These are phyloP conservation scores for Chrysopogon serrulatus DNA, from an alignment of 176 grass and related monocot genomes.

Conservation along the genomic window DNA sequence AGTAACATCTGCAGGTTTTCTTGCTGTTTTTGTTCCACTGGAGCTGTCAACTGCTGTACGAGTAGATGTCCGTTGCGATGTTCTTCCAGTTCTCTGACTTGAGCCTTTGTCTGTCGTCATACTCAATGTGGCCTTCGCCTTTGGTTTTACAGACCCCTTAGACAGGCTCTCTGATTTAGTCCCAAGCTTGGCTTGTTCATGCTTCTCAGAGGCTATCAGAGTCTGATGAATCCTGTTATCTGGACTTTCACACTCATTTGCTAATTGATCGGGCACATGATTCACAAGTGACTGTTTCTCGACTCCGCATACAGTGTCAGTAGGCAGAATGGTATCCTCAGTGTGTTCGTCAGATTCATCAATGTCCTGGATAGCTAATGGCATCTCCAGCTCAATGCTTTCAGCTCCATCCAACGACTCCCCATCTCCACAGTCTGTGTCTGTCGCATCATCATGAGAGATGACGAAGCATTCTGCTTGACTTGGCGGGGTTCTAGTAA, in stretches of 20 bases:
- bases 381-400: constrained; percentile 55
- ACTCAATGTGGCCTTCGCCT: background rate
- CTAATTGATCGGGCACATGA: background rate
- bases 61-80: background rate
- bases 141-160: background rate
- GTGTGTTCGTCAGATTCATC: constrained; percentile 31
- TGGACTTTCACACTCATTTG: constrained; percentile 9
- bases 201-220: background rate
- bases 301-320: background rate
- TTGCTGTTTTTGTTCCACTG: background rate
- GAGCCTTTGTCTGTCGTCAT: background rate
- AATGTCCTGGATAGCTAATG: constrained; percentile 33
- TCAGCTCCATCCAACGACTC: constrained; percentile 42
- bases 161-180: constrained; percentile 1
- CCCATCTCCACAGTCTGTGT: constrained; percentile 1
- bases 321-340: background rate
- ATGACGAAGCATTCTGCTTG: background rate
- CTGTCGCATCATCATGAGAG: constrained; percentile 2
- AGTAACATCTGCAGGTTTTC: constrained; percentile 21
- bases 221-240: background rate
- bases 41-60: constrained; percentile 20
- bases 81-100: constrained; percentile 16
- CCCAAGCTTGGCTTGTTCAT: background rate
- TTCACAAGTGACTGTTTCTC: background rate
- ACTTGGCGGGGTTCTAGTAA: background rate